Percentiles rank a stretch among this genome's conserved stretches.
Evolutionary conservation across 2,329 filamentous ascomycete species (phyloP).

Genomic region (Sordariomycetes sp.): DNA sequence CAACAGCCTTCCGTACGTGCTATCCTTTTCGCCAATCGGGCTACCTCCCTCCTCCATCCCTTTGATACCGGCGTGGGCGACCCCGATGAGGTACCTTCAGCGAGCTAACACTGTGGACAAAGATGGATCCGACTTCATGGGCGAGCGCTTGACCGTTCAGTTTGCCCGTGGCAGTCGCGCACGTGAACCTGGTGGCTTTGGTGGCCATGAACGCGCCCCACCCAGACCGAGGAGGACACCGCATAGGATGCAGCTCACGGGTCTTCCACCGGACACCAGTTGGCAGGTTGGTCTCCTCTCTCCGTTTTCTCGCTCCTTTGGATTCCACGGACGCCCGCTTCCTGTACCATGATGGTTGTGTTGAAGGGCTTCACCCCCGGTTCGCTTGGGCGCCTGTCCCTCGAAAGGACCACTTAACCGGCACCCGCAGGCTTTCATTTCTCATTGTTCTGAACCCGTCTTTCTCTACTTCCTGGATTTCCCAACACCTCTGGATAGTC

Average conservation of each 20-base stretch:
- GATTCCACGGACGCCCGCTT: constrained; percentile 28
- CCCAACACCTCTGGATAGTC: too few relatives aligned
- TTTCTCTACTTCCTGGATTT: constrained; percentile 12
- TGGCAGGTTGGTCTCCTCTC: constrained; percentile 93
- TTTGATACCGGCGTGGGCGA: too few relatives aligned
- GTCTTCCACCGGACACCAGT: constrained; percentile 95
- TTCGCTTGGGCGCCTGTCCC: too few relatives aligned
- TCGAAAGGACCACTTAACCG: too few relatives aligned
- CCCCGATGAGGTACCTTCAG: too few relatives aligned
- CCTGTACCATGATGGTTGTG: too few relatives aligned
- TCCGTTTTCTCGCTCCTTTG: constrained; percentile 47
- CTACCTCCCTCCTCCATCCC: background rate
- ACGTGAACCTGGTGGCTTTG: constrained; percentile 30
- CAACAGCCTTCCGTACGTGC: constrained; percentile 52
- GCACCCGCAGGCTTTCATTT: too few relatives aligned
- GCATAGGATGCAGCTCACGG: constrained; percentile 94
- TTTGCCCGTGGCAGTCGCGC: constrained; percentile 81
- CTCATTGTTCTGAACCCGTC: too few relatives aligned
- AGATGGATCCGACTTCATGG: constrained; percentile 98
- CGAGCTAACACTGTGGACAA: constrained; percentile 17
- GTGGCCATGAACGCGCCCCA: constrained; percentile 45
- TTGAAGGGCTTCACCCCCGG: too few relatives aligned
- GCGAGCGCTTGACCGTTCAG: constrained; percentile 93
- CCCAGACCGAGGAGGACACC: constrained; percentile 85
- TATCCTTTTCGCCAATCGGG: constrained; percentile 2